These are phyloP conservation scores for Phtheirospermum japonicum DNA, from an alignment of 257 asterid species.

Conservation along the genomic window DNA sequence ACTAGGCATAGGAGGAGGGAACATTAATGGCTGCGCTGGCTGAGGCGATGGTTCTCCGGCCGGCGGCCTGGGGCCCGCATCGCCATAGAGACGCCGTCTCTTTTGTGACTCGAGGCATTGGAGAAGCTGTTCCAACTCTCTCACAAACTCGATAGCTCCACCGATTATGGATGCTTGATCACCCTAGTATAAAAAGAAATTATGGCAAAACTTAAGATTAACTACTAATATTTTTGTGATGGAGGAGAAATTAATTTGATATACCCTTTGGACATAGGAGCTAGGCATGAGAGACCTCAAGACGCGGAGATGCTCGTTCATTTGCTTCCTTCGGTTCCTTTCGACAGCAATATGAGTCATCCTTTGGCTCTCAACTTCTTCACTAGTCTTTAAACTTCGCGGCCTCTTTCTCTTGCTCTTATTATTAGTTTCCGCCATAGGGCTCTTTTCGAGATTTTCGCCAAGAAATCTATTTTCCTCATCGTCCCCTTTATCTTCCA, in stretches of 20 bases:
- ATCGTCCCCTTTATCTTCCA: constrained; percentile 18
- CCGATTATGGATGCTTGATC: constrained; percentile 98
- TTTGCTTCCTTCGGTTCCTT: constrained; percentile 89
- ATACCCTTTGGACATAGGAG: constrained; percentile 96
- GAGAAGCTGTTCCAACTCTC: constrained; percentile 83
- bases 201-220: no score
- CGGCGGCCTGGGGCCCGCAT: constrained; percentile 30
- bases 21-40: constrained; percentile 32
- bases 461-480: constrained; percentile 37
- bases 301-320: constrained; percentile 91
- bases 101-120: constrained; percentile 96
- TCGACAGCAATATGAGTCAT: constrained; percentile 97
- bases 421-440: constrained; percentile 20
- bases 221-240: no score
- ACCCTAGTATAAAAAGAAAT: constrained; percentile 44
- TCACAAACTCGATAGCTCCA: constrained; percentile 92
- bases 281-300: constrained; percentile 94
- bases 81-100: constrained; percentile 75
- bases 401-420: constrained; percentile 75
- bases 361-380: constrained; percentile 95
- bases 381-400: constrained; percentile 61
- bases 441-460: constrained; percentile 40
- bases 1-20: constrained; percentile 41
- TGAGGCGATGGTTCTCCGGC: constrained; percentile 43
- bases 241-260: neutral